phyloP scores from a whole-genome alignment of 2,329 filamentous ascomycete genomes.

The Neurospora crassa region DNA sequence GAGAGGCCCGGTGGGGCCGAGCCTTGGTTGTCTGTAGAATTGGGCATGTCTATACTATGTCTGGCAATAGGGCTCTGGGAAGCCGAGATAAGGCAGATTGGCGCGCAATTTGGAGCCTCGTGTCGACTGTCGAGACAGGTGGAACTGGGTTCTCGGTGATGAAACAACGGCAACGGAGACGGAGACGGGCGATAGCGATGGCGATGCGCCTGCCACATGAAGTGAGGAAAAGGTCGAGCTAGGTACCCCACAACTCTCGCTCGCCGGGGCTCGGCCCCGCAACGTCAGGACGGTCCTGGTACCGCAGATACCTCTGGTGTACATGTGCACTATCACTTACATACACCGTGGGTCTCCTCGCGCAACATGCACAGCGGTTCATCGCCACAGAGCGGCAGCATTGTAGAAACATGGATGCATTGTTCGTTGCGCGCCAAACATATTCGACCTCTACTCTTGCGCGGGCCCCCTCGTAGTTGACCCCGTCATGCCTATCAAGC shows the following conservation, averaged over 20 bases:
- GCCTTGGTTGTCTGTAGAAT: not conserved
- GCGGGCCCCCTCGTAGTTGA: not conserved
- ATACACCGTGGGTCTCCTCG: not conserved
- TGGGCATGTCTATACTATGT: not conserved
- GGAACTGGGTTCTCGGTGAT: not conserved
- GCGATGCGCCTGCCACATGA: not conserved
- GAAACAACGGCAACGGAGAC: not conserved
- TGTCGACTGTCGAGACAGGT: not conserved
- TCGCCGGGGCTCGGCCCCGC: not conserved
- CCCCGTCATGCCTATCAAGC: not conserved
- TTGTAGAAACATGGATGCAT: not conserved
- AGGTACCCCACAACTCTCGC: not conserved
- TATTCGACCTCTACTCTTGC: not conserved
- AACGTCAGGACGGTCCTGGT: not conserved
- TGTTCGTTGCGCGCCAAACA: not conserved
- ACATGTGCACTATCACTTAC: not conserved
- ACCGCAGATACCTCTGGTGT: not conserved
- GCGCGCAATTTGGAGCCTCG: not conserved
- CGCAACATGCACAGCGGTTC: not conserved
- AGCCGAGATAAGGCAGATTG: not conserved
- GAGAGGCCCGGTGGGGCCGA: slow-evolving; percentile 5
- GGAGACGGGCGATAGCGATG: not conserved
- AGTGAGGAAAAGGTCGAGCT: not conserved
- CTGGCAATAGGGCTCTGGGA: not conserved
- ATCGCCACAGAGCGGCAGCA: not conserved